Evolutionary conservation across 352 stramenopile genomes (phyloP).

Genomic region (Thraustochytrium sp.): DNA sequence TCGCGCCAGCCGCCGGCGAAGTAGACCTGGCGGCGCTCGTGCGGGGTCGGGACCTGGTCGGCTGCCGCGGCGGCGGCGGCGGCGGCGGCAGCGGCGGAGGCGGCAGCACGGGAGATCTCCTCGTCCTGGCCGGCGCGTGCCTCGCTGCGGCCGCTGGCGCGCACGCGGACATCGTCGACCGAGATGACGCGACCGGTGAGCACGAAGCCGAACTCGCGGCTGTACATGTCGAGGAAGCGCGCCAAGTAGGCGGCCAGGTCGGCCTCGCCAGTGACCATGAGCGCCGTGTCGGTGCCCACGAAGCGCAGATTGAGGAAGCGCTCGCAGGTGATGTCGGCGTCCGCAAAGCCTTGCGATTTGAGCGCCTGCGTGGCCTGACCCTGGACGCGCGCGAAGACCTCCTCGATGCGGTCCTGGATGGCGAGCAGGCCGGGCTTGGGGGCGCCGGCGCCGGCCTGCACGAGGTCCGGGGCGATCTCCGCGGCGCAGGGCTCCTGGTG

Average conservation of each 20-base stretch:
- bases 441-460: background rate
- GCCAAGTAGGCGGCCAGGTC: slow-evolving; percentile 50
- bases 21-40: slow-evolving; percentile 54
- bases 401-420: background rate
- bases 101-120: slow-evolving; percentile 58
- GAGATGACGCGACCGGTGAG: slow-evolving; percentile 83
- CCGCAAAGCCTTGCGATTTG: slow-evolving; percentile 68
- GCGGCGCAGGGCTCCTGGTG: slow-evolving; percentile 74
- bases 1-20: slow-evolving; percentile 69
- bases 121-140: slow-evolving; percentile 59
- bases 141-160: slow-evolving; percentile 71
- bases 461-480: background rate
- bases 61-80: background rate
- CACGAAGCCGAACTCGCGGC: slow-evolving; percentile 95
- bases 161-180: slow-evolving; percentile 94
- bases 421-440: background rate
- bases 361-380: slow-evolving; percentile 73
- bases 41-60: background rate
- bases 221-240: slow-evolving; percentile 83
- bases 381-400: slow-evolving; percentile 51
- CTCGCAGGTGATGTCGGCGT: slow-evolving; percentile 74
- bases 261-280: slow-evolving; percentile 76
- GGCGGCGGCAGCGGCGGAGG: background rate
- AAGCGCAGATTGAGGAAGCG: slow-evolving; percentile 97
- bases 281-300: slow-evolving; percentile 92